Percentiles rank a stretch among this genome's conserved stretches.
Evolutionary conservation across 257 asterid genomes (phyloP).

Genomic region (Nicotiana undulata): DNA sequence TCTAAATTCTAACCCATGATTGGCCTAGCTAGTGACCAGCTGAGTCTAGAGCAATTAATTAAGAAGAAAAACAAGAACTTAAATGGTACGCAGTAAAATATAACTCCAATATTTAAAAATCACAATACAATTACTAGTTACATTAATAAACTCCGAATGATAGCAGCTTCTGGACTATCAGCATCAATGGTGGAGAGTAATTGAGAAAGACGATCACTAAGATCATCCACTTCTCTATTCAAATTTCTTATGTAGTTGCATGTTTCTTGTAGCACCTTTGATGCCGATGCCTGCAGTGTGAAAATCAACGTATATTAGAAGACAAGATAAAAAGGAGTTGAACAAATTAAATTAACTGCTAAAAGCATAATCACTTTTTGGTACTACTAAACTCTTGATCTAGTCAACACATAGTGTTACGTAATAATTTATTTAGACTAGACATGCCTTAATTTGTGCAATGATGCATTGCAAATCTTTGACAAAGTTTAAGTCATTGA

Average conservation of each 20-base stretch:
- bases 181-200: constrained; percentile 72
- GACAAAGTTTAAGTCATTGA: background rate
- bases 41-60: background rate
- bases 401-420: background rate
- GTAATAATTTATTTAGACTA: background rate
- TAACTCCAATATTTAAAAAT: background rate
- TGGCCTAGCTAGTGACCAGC: constrained; percentile 5
- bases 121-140: background rate
- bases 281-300: constrained; percentile 61
- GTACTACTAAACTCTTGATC: background rate
- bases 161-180: constrained; percentile 89
- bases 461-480: constrained; percentile 6
- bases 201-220: constrained; percentile 84
- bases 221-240: constrained; percentile 86
- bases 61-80: background rate
- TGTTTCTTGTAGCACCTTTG: constrained; percentile 86
- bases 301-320: background rate
- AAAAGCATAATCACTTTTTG: background rate
- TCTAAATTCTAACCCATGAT: background rate
- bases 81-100: background rate
- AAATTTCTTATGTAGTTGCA: constrained; percentile 82
- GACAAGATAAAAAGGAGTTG: background rate
- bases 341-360: background rate
- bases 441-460: constrained; percentile 7
- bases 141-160: constrained; percentile 67